A percentile compares a stretch with the other conserved stretches of the same genome.
Conservation (phyloP, 129 eudicot genomes). For the Saussurea involucrata region DNA sequence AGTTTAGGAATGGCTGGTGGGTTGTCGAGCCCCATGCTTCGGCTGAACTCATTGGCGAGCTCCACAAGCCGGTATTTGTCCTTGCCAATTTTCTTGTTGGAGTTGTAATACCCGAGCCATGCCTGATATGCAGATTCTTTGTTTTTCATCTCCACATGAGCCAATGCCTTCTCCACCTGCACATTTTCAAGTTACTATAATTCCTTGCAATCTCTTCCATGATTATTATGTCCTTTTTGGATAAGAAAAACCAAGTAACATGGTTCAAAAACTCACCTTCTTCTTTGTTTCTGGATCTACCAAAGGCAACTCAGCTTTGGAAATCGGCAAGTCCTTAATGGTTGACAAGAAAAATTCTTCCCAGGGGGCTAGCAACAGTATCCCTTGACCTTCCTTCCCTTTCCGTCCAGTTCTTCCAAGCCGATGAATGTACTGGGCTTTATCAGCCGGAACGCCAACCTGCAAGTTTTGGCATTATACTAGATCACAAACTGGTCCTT, state of each 20-base stretch:
- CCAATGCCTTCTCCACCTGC: constrained; percentile 81
- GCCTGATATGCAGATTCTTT: constrained; percentile 98
- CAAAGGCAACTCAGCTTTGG: constrained; percentile 52
- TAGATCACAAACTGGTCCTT: background rate
- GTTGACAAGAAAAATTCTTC: constrained; percentile 74
- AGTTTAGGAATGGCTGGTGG: constrained; percentile 85
- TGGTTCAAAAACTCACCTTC: constrained; percentile 34
- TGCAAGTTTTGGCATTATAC: constrained; percentile 17
- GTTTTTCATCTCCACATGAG: constrained; percentile 76
- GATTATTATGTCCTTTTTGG: background rate
- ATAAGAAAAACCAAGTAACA: background rate
- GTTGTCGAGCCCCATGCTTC: constrained; percentile 85
- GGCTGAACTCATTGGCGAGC: constrained; percentile 90
- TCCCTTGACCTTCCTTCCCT: constrained; percentile 92
- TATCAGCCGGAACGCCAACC: constrained; percentile 86
- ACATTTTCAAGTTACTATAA: constrained; percentile 1
- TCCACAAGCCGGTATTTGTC: constrained; percentile 79
- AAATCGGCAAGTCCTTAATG: constrained; percentile 61
- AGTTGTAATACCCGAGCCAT: constrained; percentile 98
- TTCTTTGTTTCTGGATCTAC: constrained; percentile 69
- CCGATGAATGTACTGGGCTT: constrained; percentile 85
- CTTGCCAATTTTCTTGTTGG: constrained; percentile 53
- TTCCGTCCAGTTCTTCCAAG: constrained; percentile 94
- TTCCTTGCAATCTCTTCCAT: background rate
- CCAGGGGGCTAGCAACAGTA: constrained; percentile 87